Evolutionary conservation across 148 eudicot species (phyloP).

Genomic region (Chenopodium album): DNA sequence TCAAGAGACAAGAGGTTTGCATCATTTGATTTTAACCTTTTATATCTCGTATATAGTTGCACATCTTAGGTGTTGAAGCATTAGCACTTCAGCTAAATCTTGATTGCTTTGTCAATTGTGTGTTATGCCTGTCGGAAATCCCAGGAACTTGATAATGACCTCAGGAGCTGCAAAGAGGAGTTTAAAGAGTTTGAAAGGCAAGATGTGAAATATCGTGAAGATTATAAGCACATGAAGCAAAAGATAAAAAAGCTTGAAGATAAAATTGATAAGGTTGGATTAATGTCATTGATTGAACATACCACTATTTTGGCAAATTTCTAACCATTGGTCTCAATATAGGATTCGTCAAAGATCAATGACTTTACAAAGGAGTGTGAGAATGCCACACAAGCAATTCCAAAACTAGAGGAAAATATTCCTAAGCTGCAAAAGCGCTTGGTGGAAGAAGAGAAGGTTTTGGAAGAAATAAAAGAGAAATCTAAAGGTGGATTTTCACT

Average conservation of each 20-base stretch:
- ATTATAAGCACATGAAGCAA: constrained; percentile 78
- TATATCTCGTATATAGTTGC: neutral
- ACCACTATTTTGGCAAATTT: constrained; percentile 17
- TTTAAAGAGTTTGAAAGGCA: constrained; percentile 96
- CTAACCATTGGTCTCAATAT: constrained; percentile 24
- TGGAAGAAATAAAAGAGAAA: constrained; percentile 75
- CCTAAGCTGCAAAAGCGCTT: constrained; percentile 69
- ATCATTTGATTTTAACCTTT: neutral
- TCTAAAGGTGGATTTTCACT: constrained; percentile 56
- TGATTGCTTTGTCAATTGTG: neutral
- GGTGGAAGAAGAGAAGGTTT: constrained; percentile 65
- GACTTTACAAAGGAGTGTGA: constrained; percentile 57
- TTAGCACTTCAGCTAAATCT: neutral
- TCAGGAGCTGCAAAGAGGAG: constrained; percentile 66
- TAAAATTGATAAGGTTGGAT: constrained; percentile 71
- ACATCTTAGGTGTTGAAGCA: neutral
- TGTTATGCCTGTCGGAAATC: constrained; percentile 21
- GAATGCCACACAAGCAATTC: constrained; percentile 62
- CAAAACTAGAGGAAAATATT: constrained; percentile 70
- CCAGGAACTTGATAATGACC: constrained; percentile 75
- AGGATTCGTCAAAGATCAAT: constrained; percentile 74
- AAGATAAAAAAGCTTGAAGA: constrained; percentile 87
- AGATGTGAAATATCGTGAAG: constrained; percentile 87
- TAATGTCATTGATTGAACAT: neutral
- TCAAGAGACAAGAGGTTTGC: constrained; percentile 77